phyloP scores from a whole-genome alignment of 805 yeast species.

The Metschnikowia continentalis region DNA sequence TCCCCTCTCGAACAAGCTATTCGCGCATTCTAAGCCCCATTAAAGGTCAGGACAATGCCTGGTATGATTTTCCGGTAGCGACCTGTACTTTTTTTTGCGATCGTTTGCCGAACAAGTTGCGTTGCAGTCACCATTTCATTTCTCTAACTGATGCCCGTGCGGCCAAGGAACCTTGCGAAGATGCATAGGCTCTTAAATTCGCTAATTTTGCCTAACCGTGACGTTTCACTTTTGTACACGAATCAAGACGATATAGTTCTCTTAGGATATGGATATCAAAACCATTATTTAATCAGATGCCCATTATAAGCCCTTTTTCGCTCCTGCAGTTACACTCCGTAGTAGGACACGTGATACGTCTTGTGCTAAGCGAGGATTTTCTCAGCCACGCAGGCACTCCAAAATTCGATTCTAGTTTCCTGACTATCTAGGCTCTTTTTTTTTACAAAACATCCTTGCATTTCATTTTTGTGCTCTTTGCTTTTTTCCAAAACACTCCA shows the following conservation, averaged over 20 bases:
- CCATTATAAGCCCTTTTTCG: neutral
- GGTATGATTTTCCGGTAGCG: neutral
- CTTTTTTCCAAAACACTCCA: neutral
- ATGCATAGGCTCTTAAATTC: conserved; percentile 1
- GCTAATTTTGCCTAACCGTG: neutral
- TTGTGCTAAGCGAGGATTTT: conserved; percentile 4
- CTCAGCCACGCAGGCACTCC: conserved; percentile 4
- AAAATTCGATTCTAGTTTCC: conserved; percentile 1
- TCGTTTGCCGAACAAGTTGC: neutral
- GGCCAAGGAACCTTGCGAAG: conserved; percentile 1
- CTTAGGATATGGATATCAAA: neutral
- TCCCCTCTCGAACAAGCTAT: neutral
- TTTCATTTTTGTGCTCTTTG: conserved; percentile 2
- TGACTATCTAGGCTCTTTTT: neutral
- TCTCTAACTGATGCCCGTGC: neutral
- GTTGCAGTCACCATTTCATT: neutral
- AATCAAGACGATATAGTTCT: too few species aligned
- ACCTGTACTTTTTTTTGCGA: neutral
- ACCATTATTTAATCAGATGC: neutral
- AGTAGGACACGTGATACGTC: neutral
- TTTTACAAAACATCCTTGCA: conserved; percentile 1
- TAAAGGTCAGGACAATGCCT: neutral
- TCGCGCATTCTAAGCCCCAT: neutral
- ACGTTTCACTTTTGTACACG: neutral
- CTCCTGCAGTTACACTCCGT: neutral